Percentiles rank a stretch among this genome's conserved stretches.
phyloP scores from a whole-genome alignment of 2,329 filamentous ascomycete genomes.

The Colletotrichum horii region DNA sequence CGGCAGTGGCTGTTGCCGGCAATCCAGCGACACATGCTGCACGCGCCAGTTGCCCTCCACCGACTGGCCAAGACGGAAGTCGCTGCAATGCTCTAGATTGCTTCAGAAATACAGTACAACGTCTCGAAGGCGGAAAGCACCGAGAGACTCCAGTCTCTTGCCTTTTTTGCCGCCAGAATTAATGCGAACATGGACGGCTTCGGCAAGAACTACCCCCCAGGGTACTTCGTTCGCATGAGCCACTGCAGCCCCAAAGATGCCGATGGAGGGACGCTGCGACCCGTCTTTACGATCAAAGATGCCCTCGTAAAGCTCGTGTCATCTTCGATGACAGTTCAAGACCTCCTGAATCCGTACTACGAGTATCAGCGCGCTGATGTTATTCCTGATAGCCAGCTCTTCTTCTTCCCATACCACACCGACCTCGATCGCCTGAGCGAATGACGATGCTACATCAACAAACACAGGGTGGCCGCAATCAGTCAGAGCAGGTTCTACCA shows the following conservation, averaged over 20 bases:
- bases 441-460: neutral
- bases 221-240: neutral
- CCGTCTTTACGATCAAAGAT: neutral
- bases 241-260: neutral
- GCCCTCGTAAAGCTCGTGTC: neutral
- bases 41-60: neutral
- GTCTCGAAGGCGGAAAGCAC: fast-evolving
- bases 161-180: neutral
- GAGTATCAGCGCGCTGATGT: neutral
- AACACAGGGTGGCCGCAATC: neutral
- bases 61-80: neutral
- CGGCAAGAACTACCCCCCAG: neutral
- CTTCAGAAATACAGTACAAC: neutral
- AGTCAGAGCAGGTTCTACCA: neutral
- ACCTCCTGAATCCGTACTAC: neutral
- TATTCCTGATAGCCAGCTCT: neutral
- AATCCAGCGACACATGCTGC: neutral
- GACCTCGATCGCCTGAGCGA: neutral
- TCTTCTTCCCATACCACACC: neutral
- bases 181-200: neutral
- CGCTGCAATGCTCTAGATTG: neutral
- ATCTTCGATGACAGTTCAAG: neutral
- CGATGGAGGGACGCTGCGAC: neutral
- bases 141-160: neutral
- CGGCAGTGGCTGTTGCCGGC: neutral